Evolutionary conservation across 495 filamentous ascomycete genomes (phyloP).

Genomic region (Tuber calosporum): DNA sequence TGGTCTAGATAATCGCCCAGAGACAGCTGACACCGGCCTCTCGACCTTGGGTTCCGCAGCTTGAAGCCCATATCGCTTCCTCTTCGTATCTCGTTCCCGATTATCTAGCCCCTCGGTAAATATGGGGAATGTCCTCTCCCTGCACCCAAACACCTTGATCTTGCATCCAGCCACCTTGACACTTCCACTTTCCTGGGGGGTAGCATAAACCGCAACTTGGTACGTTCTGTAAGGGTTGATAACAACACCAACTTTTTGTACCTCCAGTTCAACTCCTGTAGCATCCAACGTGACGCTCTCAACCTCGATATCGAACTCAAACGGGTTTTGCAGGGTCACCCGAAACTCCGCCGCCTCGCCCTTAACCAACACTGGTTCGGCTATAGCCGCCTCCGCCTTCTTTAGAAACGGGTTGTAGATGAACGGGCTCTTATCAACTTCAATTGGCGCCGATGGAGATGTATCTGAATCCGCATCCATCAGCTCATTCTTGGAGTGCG

Average conservation of each 20-base stretch:
- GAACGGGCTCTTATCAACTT: conserved; percentile 69
- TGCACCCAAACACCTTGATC: conserved; percentile 72
- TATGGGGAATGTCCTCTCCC: conserved; percentile 73
- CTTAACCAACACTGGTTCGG: conserved; percentile 64
- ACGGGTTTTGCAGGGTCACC: conserved; percentile 84
- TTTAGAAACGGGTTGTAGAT: conserved; percentile 86
- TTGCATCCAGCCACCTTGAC: conserved; percentile 70
- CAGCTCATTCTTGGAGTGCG: conserved; percentile 64
- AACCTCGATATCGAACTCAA: conserved; percentile 83
- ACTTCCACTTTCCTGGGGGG: conserved; percentile 57
- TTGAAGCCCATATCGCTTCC: conserved; percentile 63
- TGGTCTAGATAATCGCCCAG: conserved; percentile 23
- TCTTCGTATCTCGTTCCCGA: conserved; percentile 61
- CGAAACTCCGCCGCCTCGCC: conserved; percentile 68
- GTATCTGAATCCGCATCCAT: conserved; percentile 53
- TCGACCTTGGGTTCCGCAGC: conserved; percentile 52
- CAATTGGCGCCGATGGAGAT: conserved; percentile 48
- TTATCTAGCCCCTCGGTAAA: conserved; percentile 65
- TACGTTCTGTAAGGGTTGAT: conserved; percentile 76
- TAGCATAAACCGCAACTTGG: conserved; percentile 62
- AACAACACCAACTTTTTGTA: conserved; percentile 55
- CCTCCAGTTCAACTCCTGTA: conserved; percentile 63
- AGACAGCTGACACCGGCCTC: conserved; percentile 51
- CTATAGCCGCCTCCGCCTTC: conserved; percentile 50
- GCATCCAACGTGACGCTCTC: conserved; percentile 70